These are phyloP conservation scores for Neurospora sp. DNA, from an alignment of 495 filamentous ascomycete species.

Conservation along the genomic window DNA sequence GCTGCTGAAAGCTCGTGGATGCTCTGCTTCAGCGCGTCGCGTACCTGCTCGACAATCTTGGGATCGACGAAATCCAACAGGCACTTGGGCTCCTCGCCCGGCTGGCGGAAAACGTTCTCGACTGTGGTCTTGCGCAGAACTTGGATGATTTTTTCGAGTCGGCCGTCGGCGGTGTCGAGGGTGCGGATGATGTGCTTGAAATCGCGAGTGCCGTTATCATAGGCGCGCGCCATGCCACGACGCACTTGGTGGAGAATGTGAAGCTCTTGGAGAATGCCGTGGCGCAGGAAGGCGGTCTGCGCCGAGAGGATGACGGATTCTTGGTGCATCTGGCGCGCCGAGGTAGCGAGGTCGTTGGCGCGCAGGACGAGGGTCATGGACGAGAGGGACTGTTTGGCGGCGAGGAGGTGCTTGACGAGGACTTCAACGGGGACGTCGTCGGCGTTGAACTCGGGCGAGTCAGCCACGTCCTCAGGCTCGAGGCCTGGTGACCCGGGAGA, in stretches of 20 bases:
- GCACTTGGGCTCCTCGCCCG: constrained; percentile 54
- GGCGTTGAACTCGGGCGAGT: constrained; percentile 13
- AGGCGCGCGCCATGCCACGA: constrained; percentile 42
- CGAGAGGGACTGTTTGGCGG: constrained; percentile 83
- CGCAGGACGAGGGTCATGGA: constrained; percentile 75
- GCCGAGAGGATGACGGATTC: constrained; percentile 69
- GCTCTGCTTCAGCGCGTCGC: constrained; percentile 53
- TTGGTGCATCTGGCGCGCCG: constrained; percentile 65
- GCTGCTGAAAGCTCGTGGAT: constrained; percentile 48
- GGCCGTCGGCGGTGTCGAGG: constrained; percentile 64
- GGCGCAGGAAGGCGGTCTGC: constrained; percentile 64
- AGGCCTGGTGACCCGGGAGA: constrained; percentile 1
- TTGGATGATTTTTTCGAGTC: constrained; percentile 61
- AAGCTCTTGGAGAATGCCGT: constrained; percentile 62
- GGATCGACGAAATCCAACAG: constrained; percentile 90
- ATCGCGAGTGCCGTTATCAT: constrained; percentile 36
- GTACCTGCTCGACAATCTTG: constrained; percentile 58
- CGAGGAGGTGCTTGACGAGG: constrained; percentile 71
- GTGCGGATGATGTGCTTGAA: constrained; percentile 51
- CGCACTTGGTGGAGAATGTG: constrained; percentile 58
- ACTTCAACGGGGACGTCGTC: constrained; percentile 50
- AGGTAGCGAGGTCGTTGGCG: constrained; percentile 76
- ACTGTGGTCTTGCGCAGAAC: constrained; percentile 62
- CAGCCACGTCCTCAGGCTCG: constrained; percentile 4
- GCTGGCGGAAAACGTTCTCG: constrained; percentile 61